Evolutionary conservation across 148 eudicot species (phyloP), one percentile per base, ranked within the genome.

Genomic region (Rhododendron simsii): DNA sequence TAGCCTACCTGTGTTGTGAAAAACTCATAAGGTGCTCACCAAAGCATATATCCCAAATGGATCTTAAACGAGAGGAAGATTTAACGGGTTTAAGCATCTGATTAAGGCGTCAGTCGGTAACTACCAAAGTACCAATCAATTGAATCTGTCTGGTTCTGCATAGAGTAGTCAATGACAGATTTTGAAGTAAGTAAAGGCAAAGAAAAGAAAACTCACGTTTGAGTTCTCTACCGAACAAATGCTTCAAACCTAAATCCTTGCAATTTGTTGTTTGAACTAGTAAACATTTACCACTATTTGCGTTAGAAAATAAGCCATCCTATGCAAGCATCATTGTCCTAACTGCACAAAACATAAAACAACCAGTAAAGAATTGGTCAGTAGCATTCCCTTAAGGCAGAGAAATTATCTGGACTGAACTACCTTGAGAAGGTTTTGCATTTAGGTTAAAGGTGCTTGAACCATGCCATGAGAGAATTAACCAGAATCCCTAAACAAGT

Each of bases 191-290:
- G 63, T 9, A n/a, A 65, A 65, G 26, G 71, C 30, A 65, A 23
- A 65, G 71, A 65, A 61, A 65, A 26, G 73, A 47, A 78, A 20
- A 20, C 18, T 47, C 81, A 78, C 28, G 6, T 50, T 28, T 30
- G 55, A 79, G 48, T 47, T 23, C 57, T 30, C 57, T 30, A 10
- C 20, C 7, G 7, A 12, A 80, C 37, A 33, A 65, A 65, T 65
- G 57, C 78, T 83, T 67, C 84, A n/a, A 23, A 83, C 20, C 33
- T 82, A 82, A 82, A 63, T 41, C 84, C 75, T 39, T 65, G 67
- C 50, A 21, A 61, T 39, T 35, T 7, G n/a, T 12, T 45, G 77
- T n/a, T 41, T 44, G 11, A 67, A 45, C 77, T 14, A 7, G 48
- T 21, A 82, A 41, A 59, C 75, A 82, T 65, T 55, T 26, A 63